Evolutionary conservation across 495 filamentous ascomycete genomes (phyloP).

Genomic region (Neurospora sublineolata): DNA sequence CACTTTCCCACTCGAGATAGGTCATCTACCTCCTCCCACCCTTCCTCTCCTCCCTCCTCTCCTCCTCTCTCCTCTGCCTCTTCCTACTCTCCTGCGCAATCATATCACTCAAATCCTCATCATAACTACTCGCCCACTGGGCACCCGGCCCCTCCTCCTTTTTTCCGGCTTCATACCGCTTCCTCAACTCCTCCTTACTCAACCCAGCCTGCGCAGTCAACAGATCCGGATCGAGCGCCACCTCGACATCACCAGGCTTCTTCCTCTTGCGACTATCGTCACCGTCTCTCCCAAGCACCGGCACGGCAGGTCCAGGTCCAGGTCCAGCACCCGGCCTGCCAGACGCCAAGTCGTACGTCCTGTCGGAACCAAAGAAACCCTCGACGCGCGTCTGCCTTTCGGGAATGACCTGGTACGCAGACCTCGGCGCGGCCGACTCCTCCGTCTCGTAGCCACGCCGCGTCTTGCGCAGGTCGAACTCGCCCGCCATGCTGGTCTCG

Average conservation of each 20-base stretch:
- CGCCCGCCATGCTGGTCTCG: conserved; percentile 64
- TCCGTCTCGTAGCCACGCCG: conserved; percentile 81
- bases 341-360: conserved; percentile 68
- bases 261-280: conserved; percentile 69
- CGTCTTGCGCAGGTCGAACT: conserved; percentile 85
- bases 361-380: conserved; percentile 93
- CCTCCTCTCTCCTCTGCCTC: conserved; percentile 74
- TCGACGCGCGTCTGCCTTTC: conserved; percentile 73
- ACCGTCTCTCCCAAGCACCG: conserved; percentile 71
- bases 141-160: conserved; percentile 54
- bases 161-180: conserved; percentile 63
- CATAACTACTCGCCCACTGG: conserved; percentile 53
- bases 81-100: conserved; percentile 90
- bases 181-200: conserved; percentile 44
- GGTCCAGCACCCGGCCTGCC: conserved; percentile 17
- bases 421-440: conserved; percentile 53
- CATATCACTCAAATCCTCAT: conserved; percentile 94
- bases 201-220: conserved; percentile 61
- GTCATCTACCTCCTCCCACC: conserved; percentile 2
- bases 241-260: conserved; percentile 90
- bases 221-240: conserved; percentile 74
- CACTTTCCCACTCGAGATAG: background rate
- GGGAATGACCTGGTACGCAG: conserved; percentile 80
- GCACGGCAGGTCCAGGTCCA: conserved; percentile 5
- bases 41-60: conserved; percentile 45